These are phyloP conservation scores for Purpureocillium takamizusanense DNA, from an alignment of 2,329 filamentous ascomycete species.

Conservation along the genomic window DNA sequence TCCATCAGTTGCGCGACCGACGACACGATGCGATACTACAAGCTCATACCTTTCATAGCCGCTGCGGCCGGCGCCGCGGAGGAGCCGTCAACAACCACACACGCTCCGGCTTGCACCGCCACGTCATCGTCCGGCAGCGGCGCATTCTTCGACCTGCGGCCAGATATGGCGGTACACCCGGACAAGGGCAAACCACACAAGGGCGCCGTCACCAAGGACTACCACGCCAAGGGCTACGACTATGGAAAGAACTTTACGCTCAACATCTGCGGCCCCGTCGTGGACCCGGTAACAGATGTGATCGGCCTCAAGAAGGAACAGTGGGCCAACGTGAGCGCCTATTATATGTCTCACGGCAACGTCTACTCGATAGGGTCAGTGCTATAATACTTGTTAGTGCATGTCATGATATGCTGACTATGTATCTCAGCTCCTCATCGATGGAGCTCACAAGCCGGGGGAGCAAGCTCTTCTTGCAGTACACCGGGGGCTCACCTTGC, in stretches of 20 bases:
- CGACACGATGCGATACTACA: slow-evolving; percentile 1
- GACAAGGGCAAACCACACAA: slow-evolving; percentile 35
- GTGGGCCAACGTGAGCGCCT: slow-evolving; percentile 72
- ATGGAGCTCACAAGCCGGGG: slow-evolving; percentile 50
- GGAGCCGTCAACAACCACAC: slow-evolving; percentile 30
- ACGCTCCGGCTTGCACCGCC: slow-evolving; percentile 43
- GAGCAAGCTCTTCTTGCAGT: slow-evolving; percentile 68
- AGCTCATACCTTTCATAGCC: slow-evolving; percentile 25
- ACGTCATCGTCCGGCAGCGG: slow-evolving; percentile 45
- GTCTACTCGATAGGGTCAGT: slow-evolving; percentile 60
- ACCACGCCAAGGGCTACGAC: slow-evolving; percentile 63
- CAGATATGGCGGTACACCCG: slow-evolving; percentile 38
- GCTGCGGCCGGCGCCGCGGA: slow-evolving; percentile 23
- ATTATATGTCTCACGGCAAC: slow-evolving; percentile 58
- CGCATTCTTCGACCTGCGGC: slow-evolving; percentile 50
- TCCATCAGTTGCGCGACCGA: neutral
- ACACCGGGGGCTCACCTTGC: slow-evolving; percentile 69
- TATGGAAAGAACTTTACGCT: slow-evolving; percentile 75
- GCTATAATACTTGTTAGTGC: neutral
- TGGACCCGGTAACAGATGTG: slow-evolving; percentile 54
- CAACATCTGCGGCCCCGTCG: slow-evolving; percentile 72
- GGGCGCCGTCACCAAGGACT: slow-evolving; percentile 37
- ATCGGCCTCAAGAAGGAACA: slow-evolving; percentile 51
- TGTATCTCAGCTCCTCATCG: slow-evolving; percentile 31
- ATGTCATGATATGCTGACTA: too few relatives aligned